Evolutionary conservation across 2,329 filamentous ascomycete genomes (phyloP).

Genomic region (Trichoderma asperellum): DNA sequence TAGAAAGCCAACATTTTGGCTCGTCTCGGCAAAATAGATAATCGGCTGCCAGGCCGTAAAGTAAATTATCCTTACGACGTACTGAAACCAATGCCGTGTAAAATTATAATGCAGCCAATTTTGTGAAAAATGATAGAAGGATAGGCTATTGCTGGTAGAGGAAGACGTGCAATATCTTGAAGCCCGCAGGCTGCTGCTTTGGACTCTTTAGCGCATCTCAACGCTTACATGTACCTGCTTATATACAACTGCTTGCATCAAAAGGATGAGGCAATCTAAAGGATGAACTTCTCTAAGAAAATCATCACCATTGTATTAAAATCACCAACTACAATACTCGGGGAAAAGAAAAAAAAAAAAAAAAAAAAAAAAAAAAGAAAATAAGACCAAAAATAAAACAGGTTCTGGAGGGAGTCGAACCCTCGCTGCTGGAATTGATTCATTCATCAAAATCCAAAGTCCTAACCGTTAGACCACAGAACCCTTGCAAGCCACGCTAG

Average conservation of each 20-base stretch:
- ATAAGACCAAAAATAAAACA: neutral
- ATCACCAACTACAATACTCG: neutral
- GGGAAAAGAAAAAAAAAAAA: neutral
- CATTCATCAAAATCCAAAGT: constrained; percentile 27
- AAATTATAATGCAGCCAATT: neutral
- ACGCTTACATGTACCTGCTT: neutral
- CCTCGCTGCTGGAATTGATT: constrained; percentile 27
- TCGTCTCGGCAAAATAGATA: neutral
- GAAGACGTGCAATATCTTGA: neutral
- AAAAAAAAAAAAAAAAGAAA: neutral
- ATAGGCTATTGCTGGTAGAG: too few species aligned
- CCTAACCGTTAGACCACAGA: constrained; percentile 30
- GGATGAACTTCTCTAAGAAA: neutral
- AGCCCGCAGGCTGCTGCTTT: neutral
- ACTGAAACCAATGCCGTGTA: neutral
- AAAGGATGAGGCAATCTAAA: neutral
- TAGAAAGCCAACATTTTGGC: neutral
- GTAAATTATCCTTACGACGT: neutral
- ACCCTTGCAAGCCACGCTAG: constrained; percentile 15
- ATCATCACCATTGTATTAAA: neutral
- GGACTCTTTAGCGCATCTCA: neutral
- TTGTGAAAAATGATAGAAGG: neutral
- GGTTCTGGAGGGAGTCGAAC: constrained; percentile 30
- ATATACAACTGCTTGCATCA: neutral
- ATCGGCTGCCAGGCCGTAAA: neutral